Percentiles rank a stretch among this genome's conserved stretches.
These are phyloP conservation scores for Punica granatum DNA, from an alignment of 345 rosid species.

Conservation along the genomic window DNA sequence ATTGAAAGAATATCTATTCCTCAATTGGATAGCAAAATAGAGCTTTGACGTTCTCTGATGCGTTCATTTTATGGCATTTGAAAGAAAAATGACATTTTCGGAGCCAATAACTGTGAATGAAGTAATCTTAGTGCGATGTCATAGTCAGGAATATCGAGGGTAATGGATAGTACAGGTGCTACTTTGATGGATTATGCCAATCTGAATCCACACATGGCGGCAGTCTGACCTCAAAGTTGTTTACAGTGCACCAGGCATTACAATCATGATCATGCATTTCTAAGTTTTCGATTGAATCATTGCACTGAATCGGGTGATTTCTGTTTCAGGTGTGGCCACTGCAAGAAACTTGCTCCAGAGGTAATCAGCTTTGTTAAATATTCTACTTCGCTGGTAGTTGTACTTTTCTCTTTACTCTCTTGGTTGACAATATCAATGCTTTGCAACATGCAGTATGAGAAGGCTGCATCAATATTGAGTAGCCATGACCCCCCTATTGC, in stretches of 20 bases:
- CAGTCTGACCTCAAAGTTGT: background rate
- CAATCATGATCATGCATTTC: background rate
- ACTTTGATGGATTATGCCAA: background rate
- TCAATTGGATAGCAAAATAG: background rate
- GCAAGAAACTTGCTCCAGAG: constrained; percentile 93
- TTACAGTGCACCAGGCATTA: background rate
- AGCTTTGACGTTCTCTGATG: background rate
- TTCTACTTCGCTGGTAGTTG: background rate
- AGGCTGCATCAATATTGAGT: constrained; percentile 79
- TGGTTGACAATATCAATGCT: background rate
- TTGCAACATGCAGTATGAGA: constrained; percentile 57
- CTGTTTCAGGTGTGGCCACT: constrained; percentile 85
- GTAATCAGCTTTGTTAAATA: constrained; percentile 18
- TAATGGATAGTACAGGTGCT: background rate
- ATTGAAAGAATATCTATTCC: background rate
- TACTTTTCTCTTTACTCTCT: background rate
- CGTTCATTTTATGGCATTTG: background rate
- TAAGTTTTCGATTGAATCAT: background rate
- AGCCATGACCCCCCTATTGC: constrained; percentile 50
- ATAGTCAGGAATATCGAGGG: background rate
- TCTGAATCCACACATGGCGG: background rate
- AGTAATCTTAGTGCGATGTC: background rate
- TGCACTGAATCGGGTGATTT: background rate
- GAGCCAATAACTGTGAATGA: background rate
- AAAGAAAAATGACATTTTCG: background rate